Evolutionary conservation across 1,139 yeast species (phyloP).

Genomic region (Trichomonascaceae sp.): DNA sequence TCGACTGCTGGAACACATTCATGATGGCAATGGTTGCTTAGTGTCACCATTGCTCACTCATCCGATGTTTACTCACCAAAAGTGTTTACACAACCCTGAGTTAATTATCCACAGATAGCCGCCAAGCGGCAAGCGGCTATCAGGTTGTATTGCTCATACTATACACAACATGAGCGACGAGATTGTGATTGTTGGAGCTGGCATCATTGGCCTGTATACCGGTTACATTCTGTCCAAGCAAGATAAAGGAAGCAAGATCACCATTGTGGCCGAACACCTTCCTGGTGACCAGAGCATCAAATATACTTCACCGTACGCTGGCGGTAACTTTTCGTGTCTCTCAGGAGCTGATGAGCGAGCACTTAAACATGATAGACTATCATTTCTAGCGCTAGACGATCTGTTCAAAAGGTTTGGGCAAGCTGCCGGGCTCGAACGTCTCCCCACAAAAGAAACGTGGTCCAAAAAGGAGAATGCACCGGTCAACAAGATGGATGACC

Average conservation of each 20-base stretch:
- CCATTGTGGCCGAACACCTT: constrained; percentile 45
- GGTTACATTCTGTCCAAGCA: constrained; percentile 38
- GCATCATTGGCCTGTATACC: constrained; percentile 59
- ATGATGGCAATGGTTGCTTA: too few relatives aligned
- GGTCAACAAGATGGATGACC: constrained; percentile 6
- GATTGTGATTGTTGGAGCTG: constrained; percentile 34
- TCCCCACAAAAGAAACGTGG: constrained; percentile 48
- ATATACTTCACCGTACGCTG: constrained; percentile 69
- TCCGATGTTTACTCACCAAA: too few relatives aligned
- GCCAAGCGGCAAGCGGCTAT: too few relatives aligned
- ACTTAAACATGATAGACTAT: constrained; percentile 38
- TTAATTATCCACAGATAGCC: neutral
- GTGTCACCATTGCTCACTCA: too few relatives aligned
- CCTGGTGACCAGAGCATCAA: constrained; percentile 65
- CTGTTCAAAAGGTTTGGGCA: constrained; percentile 41
- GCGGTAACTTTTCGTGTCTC: constrained; percentile 47
- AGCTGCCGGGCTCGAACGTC: constrained; percentile 40
- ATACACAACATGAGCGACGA: constrained; percentile 14
- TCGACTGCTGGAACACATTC: too few relatives aligned
- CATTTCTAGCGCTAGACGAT: constrained; percentile 36
- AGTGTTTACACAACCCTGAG: too few relatives aligned
- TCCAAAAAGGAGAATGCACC: constrained; percentile 9
- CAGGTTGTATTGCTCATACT: neutral
- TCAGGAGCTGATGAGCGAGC: constrained; percentile 44
- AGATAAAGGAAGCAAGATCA: constrained; percentile 35